Evolutionary conservation across 805 yeast genomes (phyloP), one percentile per base, ranked within the genome.

Genomic region (Zygosaccharomyces bisporus): DNA sequence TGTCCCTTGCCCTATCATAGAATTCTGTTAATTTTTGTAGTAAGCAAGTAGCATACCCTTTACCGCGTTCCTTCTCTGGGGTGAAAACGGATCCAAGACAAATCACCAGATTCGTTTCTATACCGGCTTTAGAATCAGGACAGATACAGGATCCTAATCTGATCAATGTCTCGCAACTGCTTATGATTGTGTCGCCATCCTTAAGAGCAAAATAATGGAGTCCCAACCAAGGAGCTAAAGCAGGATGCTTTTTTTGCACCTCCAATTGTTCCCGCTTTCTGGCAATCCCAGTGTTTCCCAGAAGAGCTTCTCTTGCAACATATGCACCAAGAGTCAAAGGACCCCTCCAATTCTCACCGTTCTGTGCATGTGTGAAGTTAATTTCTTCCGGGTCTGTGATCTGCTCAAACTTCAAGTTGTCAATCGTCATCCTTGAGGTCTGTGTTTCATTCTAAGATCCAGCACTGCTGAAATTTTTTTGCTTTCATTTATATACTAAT

Each of bases 71-170:
- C 33, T 68, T 53, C 12, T 64, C 60, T 5, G 72, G 61, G 0
- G 86, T 80, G 56, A 64, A 81, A 1, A 82, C 87, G 8, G 81
- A 77, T 18, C 86, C 87, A 45, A 81, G 62, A 43, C 78, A 62
- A 39, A 71, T 62, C n/a, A 66, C 49, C 4, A 67, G 46, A 4
- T 63, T 56, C 8, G 67, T 63, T 18, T 56, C 58, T 17, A 66
- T 39, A 4, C 52, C 51, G 1, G 63, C 64, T 17, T 53, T 37
- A 4, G 56, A 41, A 4, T 32, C 32, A 1, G 66, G 62, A 18
- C 52, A 46, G 7, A 60, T 50, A 20, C 56, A 56, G 56, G 64
- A 69, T 0, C 65, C 71, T 4, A 59, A 51, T 45, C 73, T 60
- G 46, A 67, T 65, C 47, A 70, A 48, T 2, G 74, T 66, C 48